Conservation (phyloP, 257 asterid species). For the Solanum clarkiae region DNA sequence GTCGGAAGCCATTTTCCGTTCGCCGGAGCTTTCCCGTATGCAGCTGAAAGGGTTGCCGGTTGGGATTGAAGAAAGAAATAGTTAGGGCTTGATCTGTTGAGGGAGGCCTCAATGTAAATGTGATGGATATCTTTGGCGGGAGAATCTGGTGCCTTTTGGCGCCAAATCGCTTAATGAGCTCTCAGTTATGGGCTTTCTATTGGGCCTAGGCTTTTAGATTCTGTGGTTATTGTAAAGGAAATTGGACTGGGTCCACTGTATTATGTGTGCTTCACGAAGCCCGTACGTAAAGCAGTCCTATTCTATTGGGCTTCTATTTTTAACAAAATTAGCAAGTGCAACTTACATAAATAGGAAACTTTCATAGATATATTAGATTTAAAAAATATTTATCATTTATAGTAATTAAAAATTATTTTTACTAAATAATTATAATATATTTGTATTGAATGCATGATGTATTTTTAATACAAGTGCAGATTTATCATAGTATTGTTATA, state of each 20-base stretch:
- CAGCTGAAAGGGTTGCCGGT: neutral
- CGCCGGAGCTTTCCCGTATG: neutral
- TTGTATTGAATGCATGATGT: too few species aligned
- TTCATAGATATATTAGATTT: too few species aligned
- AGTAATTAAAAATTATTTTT: too few species aligned
- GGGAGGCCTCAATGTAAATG: neutral
- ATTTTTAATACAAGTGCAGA: too few species aligned
- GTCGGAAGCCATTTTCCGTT: slow-evolving; percentile 59
- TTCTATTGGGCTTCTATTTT: too few species aligned
- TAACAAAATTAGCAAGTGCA: too few species aligned
- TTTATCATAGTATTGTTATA: too few species aligned
- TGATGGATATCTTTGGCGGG: slow-evolving; percentile 23
- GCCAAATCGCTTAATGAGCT: slow-evolving; percentile 1
- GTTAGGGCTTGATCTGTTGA: neutral
- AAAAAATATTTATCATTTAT: too few species aligned
- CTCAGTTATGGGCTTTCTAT: neutral
- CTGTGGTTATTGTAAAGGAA: neutral
- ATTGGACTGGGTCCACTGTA: neutral
- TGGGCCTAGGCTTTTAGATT: slow-evolving; percentile 3
- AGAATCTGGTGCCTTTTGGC: slow-evolving; percentile 4
- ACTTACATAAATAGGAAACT: too few species aligned
- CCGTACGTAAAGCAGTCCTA: neutral
- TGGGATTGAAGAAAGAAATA: neutral
- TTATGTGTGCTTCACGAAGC: neutral
- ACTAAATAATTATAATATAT: too few species aligned